Conservation (phyloP, 2,329 filamentous ascomycete genomes). For the Botrytis byssoidea region DNA sequence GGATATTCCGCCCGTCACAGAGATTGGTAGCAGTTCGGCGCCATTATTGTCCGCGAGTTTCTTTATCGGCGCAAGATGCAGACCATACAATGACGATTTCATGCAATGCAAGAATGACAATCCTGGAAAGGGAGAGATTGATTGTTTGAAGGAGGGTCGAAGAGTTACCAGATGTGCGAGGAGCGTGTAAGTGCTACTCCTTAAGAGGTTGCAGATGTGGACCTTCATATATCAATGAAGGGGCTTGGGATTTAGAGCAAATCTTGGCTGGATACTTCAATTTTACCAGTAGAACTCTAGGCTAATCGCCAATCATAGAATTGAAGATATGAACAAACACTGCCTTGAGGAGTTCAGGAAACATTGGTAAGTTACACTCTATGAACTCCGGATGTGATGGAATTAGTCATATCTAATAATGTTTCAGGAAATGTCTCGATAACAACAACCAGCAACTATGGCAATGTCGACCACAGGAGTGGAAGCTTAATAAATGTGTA, state of each 20-base stretch:
- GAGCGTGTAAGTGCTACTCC: conserved; percentile 72
- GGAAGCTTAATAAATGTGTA: conserved; percentile 91
- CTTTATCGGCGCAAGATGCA: conserved; percentile 96
- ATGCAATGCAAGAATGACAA: conserved; percentile 99
- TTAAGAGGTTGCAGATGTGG: no score
- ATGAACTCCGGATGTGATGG: background rate
- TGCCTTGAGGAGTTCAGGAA: conserved; percentile 87
- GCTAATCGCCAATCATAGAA: conserved; percentile 48
- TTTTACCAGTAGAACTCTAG: background rate
- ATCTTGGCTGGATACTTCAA: background rate
- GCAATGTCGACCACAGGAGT: conserved; percentile 87
- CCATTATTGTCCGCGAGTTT: conserved; percentile 88
- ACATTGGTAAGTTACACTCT: conserved; percentile 58
- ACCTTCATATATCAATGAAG: conserved; percentile 22
- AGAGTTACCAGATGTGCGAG: conserved; percentile 95
- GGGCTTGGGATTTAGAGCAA: background rate
- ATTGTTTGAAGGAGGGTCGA: conserved; percentile 94
- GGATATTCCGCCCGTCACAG: conserved; percentile 86
- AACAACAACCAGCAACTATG: conserved; percentile 97
- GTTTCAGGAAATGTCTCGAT: conserved; percentile 74
- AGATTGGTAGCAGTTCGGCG: conserved; percentile 89
- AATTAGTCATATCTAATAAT: background rate
- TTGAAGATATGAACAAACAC: conserved; percentile 94
- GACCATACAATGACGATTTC: conserved; percentile 95
- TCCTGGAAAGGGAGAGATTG: conserved; percentile 84